Base-by-base conservation (phyloP, 2,329 filamentous ascomycete genomes). In the Sordariomycetes sp. region DNA sequence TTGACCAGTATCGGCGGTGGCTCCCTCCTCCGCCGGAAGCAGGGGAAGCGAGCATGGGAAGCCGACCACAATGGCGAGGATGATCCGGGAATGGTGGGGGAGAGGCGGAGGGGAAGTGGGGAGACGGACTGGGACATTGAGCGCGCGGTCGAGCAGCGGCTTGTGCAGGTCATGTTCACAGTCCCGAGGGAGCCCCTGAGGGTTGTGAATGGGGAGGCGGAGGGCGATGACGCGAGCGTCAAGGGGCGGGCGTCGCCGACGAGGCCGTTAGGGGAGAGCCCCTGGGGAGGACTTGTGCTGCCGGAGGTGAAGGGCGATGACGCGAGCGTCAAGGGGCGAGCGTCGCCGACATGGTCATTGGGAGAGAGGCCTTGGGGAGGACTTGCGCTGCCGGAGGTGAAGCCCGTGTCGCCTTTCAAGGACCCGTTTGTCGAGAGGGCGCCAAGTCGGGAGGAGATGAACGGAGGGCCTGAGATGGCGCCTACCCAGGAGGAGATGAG, bases 101-200 rank as follows among this genome's bases (percentile, higher is more conserved):
- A 56, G 70, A 59, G 48, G 60, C 64, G 34, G 65, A 63, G 53
- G 20, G 54, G 28, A 65, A 66, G 39, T 72, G 55, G 74, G 35
- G 82, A 86, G 57, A 84, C 82, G 68, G 86, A 90, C 57, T 89
- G 87, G 87, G 87, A 90, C 63, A 81, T 91, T 45, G 87, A 91
- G 67, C 76, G 79, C 57, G 86, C 87, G 2, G 80, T 86, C 1
- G 84, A 89, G 70, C 80, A 80, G 59, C 73, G 86, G 24, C 75
- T 88, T 10, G 87, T 91, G 60, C 87, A 91, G 69, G 81, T 90
- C 65, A 94, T 95, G 81, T 97, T 96, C 69, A 96, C 92, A 0
- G 90, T 96, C 60, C 92, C 94, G 2, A 90, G 86, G 68, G 87
- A 92, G 69, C 82, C 84, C 63, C 71, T 97, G 61, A 76, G 92